Conservation (phyloP, 2,329 filamentous ascomycete species). For the Orbilia blumenaviensis region DNA sequence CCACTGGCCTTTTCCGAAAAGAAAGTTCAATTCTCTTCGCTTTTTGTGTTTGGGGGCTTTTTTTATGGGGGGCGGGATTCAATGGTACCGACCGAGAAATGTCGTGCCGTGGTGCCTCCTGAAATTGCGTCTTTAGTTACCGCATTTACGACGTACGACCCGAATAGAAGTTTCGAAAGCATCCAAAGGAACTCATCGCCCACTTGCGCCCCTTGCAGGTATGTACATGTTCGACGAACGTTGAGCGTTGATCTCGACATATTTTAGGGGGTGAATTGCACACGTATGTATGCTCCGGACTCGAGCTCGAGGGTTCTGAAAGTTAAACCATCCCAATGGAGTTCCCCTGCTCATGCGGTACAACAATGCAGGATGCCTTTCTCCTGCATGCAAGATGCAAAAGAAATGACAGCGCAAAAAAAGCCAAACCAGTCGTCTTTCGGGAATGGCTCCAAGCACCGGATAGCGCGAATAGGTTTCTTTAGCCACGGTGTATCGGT, state of each 20-base stretch:
- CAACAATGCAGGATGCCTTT: conserved; percentile 52
- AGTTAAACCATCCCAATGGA: conserved; percentile 9
- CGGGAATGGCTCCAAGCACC: conserved; percentile 31
- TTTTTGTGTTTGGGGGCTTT: neutral
- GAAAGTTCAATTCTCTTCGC: conserved; percentile 16
- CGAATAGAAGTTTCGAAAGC: conserved; percentile 37
- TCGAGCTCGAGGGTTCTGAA: too few species aligned
- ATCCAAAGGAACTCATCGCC: conserved; percentile 25
- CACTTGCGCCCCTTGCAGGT: conserved; percentile 42
- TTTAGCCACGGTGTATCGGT: conserved; percentile 35
- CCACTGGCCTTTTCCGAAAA: conserved; percentile 23
- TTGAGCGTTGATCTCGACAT: conserved; percentile 48
- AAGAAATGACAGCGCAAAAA: conserved; percentile 39
- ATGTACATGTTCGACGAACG: conserved; percentile 43
- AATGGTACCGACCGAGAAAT: conserved; percentile 39
- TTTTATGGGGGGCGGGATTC: neutral
- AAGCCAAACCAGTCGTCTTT: conserved; percentile 29
- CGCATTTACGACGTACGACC: conserved; percentile 46
- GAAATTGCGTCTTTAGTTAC: conserved; percentile 38
- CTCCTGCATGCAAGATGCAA: conserved; percentile 44
- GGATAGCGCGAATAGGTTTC: conserved; percentile 25
- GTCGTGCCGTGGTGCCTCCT: neutral
- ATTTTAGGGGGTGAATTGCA: conserved; percentile 27
- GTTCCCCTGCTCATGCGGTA: conserved; percentile 51
- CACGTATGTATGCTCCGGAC: neutral